Conservation (phyloP, 331 rosid genomes). For the Spiraea crenata region DNA sequence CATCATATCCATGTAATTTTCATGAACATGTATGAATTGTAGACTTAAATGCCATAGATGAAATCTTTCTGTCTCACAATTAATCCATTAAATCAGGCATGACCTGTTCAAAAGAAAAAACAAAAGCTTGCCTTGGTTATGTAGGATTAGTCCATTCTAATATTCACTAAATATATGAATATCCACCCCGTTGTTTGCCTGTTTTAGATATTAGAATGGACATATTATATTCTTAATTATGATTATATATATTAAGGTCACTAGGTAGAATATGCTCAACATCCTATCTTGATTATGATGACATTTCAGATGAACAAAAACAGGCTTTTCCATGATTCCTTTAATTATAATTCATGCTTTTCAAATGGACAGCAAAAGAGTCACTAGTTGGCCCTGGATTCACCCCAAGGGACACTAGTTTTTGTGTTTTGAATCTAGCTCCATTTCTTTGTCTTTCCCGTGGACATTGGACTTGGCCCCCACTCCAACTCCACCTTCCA, state of each 20-base stretch:
- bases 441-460: background rate
- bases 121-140: background rate
- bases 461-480: background rate
- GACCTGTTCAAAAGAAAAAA: background rate
- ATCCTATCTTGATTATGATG: slow-evolving; percentile 2
- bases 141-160: background rate
- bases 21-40: background rate
- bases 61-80: background rate
- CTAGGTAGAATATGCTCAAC: slow-evolving; percentile 19
- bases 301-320: slow-evolving; percentile 18
- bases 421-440: background rate
- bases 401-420: slow-evolving; percentile 44
- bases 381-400: slow-evolving; percentile 44
- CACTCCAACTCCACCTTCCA: slow-evolving; percentile 24
- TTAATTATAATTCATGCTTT: background rate
- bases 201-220: background rate
- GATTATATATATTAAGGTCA: background rate
- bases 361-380: slow-evolving; percentile 33
- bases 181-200: slow-evolving; percentile 13
- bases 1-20: slow-evolving; percentile 9
- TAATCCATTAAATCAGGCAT: background rate
- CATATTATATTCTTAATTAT: background rate
- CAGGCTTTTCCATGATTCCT: slow-evolving; percentile 8
- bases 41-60: background rate
- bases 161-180: background rate